Conservation (phyloP, 202 grass and related monocot species). For the Cymbopogon flexuosus region DNA sequence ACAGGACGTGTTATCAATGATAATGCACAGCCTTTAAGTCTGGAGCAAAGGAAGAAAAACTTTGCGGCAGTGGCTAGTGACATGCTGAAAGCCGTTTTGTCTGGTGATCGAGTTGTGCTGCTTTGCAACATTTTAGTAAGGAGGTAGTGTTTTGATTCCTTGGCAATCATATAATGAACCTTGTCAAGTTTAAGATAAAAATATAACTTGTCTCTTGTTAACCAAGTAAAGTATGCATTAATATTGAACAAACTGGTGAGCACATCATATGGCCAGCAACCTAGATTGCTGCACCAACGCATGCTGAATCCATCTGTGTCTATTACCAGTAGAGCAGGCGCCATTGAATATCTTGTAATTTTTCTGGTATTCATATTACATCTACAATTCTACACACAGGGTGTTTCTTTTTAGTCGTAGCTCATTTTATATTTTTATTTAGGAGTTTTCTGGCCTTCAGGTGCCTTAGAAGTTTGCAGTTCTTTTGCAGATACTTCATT, state of each 20-base stretch:
- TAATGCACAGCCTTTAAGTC: slow-evolving; percentile 48
- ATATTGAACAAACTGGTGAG: background rate
- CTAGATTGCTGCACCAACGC: background rate
- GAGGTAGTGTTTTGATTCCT: slow-evolving; percentile 54
- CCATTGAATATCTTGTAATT: background rate
- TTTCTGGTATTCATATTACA: background rate
- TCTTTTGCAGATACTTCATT: slow-evolving; percentile 73
- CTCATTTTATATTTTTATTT: background rate
- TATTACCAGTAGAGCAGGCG: slow-evolving; percentile 8
- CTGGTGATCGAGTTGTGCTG: slow-evolving; percentile 67
- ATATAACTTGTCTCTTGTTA: background rate
- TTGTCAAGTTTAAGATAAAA: slow-evolving; percentile 4
- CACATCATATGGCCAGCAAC: slow-evolving; percentile 2
- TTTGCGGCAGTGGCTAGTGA: slow-evolving; percentile 59
- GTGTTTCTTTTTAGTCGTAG: background rate
- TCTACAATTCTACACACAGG: background rate
- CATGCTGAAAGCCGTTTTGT: slow-evolving; percentile 74
- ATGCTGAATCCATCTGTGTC: background rate
- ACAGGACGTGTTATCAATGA: slow-evolving; percentile 76
- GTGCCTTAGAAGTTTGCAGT: slow-evolving; percentile 18
- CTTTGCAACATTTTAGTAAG: slow-evolving; percentile 94
- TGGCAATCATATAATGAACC: slow-evolving; percentile 10
- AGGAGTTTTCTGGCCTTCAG: slow-evolving; percentile 15
- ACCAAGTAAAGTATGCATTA: background rate
- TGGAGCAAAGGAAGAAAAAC: slow-evolving; percentile 86